Percentiles rank a stretch among this genome's conserved stretches.
phyloP scores from a whole-genome alignment of 148 eudicot species.

The Cornus suecica region DNA sequence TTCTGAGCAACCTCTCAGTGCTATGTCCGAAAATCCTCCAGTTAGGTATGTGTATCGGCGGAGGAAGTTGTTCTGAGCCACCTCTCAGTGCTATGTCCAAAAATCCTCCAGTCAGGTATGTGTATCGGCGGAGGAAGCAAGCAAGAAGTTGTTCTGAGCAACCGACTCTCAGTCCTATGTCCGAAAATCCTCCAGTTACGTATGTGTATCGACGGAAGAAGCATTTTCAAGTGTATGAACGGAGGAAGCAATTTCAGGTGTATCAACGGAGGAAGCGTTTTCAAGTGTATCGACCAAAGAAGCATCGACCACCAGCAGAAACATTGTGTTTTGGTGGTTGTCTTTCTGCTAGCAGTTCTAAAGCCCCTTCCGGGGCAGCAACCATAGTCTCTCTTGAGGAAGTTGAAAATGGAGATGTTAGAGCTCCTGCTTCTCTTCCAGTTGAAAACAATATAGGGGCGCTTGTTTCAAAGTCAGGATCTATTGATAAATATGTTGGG shows the following conservation, averaged over 20 bases:
- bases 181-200: constrained; percentile 42
- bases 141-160: constrained; percentile 39
- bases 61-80: constrained; percentile 47
- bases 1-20: constrained; percentile 38
- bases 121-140: constrained; percentile 56
- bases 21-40: constrained; percentile 39
- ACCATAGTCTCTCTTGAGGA: constrained; percentile 16
- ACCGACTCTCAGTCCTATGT: constrained; percentile 39
- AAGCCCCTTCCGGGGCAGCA: constrained; percentile 24
- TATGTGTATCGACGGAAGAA: constrained; percentile 60
- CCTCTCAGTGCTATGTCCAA: constrained; percentile 37
- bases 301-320: constrained; percentile 35
- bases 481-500: constrained; percentile 32
- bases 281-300: constrained; percentile 23
- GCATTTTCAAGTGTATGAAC: background rate
- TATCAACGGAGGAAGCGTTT: too few relatives aligned
- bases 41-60: constrained; percentile 56
- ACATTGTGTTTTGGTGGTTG: constrained; percentile 22
- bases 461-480: constrained; percentile 28
- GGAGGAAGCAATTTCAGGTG: too few relatives aligned
- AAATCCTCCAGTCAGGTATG: constrained; percentile 41
- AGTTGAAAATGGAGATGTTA: constrained; percentile 25
- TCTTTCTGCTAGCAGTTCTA: constrained; percentile 21
- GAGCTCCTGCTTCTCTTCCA: constrained; percentile 28
- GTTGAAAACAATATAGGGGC: constrained; percentile 22